These are phyloP conservation scores for Crithidia sp. DNA, from an alignment of 208 protist species.

Conservation along the genomic window DNA sequence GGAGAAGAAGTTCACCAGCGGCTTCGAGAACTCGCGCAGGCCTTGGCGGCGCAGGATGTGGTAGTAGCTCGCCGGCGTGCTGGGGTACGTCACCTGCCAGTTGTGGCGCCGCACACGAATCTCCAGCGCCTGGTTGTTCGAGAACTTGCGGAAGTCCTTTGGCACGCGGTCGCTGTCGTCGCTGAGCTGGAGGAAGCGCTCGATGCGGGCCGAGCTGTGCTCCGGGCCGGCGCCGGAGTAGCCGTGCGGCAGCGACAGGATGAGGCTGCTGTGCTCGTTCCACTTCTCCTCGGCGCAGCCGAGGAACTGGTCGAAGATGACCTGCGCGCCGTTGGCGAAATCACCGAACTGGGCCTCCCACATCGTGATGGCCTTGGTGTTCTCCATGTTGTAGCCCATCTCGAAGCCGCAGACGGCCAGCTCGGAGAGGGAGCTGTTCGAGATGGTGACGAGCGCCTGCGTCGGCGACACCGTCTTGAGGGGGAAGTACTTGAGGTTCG, in stretches of 20 bases:
- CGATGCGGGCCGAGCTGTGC: conserved; percentile 97
- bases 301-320: conserved; percentile 98
- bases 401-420: conserved; percentile 98
- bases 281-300: conserved; percentile 96
- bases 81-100: conserved; percentile 96
- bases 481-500: conserved; percentile 87
- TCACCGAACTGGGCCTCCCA: conserved; percentile 99
- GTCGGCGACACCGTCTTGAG: conserved; percentile 70
- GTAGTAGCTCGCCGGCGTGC: conserved; percentile 99
- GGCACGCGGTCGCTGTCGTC: conserved; percentile 91
- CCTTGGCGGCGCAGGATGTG: conserved; percentile 98
- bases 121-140: conserved; percentile 71
- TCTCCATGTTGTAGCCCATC: conserved; percentile 95
- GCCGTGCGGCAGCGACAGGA: conserved; percentile 98
- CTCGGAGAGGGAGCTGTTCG: conserved; percentile 97
- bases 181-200: conserved; percentile 97
- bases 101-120: conserved; percentile 83
- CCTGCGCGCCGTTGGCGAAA: conserved; percentile 99
- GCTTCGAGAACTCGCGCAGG: conserved; percentile 97
- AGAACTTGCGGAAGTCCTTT: conserved; percentile 65
- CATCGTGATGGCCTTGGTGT: conserved; percentile 94
- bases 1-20: conserved; percentile 96
- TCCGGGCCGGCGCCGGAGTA: conserved; percentile 98
- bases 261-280: conserved; percentile 93
- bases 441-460: conserved; percentile 90